Base-by-base conservation (phyloP, 139 green algal genomes). In the Coccomyxa sp. region DNA sequence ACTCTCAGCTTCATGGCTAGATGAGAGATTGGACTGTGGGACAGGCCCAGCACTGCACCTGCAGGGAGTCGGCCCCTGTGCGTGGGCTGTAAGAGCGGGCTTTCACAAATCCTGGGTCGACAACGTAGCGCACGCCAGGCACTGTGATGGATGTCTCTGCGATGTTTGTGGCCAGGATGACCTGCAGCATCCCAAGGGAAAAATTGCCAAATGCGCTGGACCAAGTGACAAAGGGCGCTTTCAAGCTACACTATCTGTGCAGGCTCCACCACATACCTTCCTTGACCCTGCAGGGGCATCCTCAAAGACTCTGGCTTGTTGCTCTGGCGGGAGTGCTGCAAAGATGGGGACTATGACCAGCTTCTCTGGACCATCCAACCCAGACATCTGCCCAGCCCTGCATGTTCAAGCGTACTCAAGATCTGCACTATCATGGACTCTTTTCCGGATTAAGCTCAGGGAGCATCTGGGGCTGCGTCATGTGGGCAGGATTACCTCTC, bases 71-170 rank as follows among this genome's bases (percentile, higher is more conserved):
- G 7, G 90, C 82, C 2, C 92, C 93, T 37, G 91, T 76, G 12
- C 82, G 83, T 0, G 92, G 86, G 72, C 84, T 94, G 92, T 95
- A 97, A 54, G 79, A 82, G 18, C 94, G 85, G 1, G 88, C 73
- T 86, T 98, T 98, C 40, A 97, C 93, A 70, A 97, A 82, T 9
- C 89, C 89, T 0, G 87, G 87, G 83, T 97, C 93, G 8, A 97
- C 76, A 6, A 97, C 92, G 81, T 92, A 97, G 22, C 88, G 81
- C 70, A 97, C 91, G 0, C 95, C 95, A 0, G 86, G 72, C 22
- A 98, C 95, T 44, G 95, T 98, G 78, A 98, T 87, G 72, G 91
- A 96, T 1, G 95, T 98, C 78, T 98, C 95, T 0, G 95, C 94
- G 54, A 98, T 97, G 87, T 98, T 98, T 36, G 95, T 98, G 16